Conservation (phyloP, 2,329 filamentous ascomycete species). For the Colletotrichum noveboracense region DNA sequence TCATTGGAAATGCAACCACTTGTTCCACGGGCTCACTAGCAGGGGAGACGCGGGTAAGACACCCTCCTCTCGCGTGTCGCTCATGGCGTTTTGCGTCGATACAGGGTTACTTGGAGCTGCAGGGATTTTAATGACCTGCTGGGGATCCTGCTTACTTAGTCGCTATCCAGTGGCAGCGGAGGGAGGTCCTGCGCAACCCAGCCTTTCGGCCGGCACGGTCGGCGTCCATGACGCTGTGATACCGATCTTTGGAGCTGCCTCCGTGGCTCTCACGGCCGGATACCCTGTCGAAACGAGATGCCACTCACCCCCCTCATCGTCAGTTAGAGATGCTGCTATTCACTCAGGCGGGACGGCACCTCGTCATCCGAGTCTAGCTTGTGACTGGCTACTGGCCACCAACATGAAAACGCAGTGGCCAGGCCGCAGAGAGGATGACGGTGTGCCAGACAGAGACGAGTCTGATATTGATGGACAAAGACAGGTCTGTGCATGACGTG, state of each 20-base stretch:
- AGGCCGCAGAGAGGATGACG: neutral
- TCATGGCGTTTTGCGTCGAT: neutral
- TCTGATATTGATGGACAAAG: neutral
- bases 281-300: conserved; percentile 17
- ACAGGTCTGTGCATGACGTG: conserved; percentile 14
- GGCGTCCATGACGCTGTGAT: conserved; percentile 17
- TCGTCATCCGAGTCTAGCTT: neutral
- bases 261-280: neutral
- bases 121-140: conserved; percentile 21
- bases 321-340: conserved; percentile 10
- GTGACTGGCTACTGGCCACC: neutral
- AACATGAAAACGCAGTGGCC: neutral
- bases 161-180: neutral
- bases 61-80: conserved; percentile 3
- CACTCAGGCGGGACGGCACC: neutral
- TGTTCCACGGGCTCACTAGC: neutral
- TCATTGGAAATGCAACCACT: conserved; percentile 6
- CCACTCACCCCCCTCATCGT: conserved; percentile 10
- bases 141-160: neutral
- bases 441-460: neutral
- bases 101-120: neutral
- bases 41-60: conserved; percentile 18
- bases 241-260: neutral
- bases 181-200: neutral
- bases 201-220: conserved; percentile 13